Evolutionary conservation across 495 filamentous ascomycete species (phyloP).

Genomic region (Aspergillus cristatus): DNA sequence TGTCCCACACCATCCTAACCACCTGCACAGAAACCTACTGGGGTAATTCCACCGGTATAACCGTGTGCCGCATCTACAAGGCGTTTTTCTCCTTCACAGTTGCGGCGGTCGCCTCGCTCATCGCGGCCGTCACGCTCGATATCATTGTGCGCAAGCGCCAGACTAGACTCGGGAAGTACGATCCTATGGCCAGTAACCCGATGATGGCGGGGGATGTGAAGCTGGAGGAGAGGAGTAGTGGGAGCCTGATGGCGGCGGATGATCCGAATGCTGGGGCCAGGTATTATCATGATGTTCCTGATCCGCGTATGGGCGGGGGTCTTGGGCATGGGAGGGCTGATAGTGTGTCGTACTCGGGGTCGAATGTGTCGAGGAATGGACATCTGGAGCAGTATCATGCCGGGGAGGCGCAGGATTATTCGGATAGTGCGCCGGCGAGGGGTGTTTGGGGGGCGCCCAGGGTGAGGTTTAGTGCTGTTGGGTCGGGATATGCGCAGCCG

Average conservation of each 20-base stretch:
- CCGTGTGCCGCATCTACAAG: slow-evolving; percentile 58
- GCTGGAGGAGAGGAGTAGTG: slow-evolving; percentile 15
- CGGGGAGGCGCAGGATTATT: slow-evolving; percentile 22
- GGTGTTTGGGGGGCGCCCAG: slow-evolving; percentile 7
- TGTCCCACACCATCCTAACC: slow-evolving; percentile 47
- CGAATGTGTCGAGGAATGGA: no score
- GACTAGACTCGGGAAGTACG: slow-evolving; percentile 40
- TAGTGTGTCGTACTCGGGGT: no score
- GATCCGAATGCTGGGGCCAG: no score
- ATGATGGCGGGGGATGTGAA: slow-evolving; percentile 26
- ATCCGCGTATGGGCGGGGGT: no score
- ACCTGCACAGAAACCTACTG: slow-evolving; percentile 46
- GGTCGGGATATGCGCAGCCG: slow-evolving; percentile 12
- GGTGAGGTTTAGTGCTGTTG: slow-evolving; percentile 14
- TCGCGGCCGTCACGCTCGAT: slow-evolving; percentile 43
- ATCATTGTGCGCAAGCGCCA: slow-evolving; percentile 34
- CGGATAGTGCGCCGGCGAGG: slow-evolving; percentile 13
- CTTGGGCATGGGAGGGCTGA: no score
- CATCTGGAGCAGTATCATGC: slow-evolving; percentile 14
- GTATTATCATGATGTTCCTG: no score
- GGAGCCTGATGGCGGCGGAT: slow-evolving; percentile 1
- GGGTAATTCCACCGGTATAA: slow-evolving; percentile 47
- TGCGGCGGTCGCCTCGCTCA: slow-evolving; percentile 36
- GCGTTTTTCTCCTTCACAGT: slow-evolving; percentile 55
- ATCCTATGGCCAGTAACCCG: slow-evolving; percentile 21